Percentiles rank a stretch among this genome's conserved stretches.
These are phyloP conservation scores for Cladosporium oxysporum DNA, from an alignment of 2,329 filamentous ascomycete genomes.

Conservation along the genomic window DNA sequence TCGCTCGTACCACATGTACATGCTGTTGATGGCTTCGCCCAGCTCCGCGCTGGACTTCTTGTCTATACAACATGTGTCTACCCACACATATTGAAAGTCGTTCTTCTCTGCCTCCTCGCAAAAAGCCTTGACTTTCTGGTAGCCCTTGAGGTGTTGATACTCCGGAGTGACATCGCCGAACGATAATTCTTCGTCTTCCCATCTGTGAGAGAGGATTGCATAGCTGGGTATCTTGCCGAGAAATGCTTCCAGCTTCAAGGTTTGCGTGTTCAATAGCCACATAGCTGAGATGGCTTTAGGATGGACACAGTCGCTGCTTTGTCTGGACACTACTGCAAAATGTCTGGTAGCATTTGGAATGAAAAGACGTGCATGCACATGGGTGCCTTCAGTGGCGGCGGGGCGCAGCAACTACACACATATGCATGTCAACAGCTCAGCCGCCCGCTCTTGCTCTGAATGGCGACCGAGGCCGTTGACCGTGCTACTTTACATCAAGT, in stretches of 20 bases:
- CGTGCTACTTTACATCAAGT: neutral
- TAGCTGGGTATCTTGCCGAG: constrained; percentile 24
- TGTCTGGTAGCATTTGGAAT: neutral
- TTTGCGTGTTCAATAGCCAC: neutral
- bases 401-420: neutral
- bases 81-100: constrained; percentile 35
- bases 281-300: neutral
- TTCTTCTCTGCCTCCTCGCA: constrained; percentile 29
- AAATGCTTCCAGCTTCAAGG: neutral
- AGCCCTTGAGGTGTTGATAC: constrained; percentile 23
- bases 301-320: neutral
- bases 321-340: neutral
- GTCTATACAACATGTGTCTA: constrained; percentile 43
- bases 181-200: constrained; percentile 35
- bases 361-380: neutral
- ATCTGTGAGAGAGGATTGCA: constrained; percentile 39
- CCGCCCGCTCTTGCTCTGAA: no score
- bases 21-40: constrained; percentile 33
- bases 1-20: constrained; percentile 36
- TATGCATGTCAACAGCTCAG: neutral
- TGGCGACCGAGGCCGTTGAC: neutral
- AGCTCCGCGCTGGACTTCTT: constrained; percentile 38
- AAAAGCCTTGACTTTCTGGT: constrained; percentile 30
- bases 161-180: constrained; percentile 28
- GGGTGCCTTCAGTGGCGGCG: no score